Percentiles rank a stretch among this genome's conserved stretches.
Evolutionary conservation across 495 filamentous ascomycete genomes (phyloP).

Genomic region (Xylaria grammica): DNA sequence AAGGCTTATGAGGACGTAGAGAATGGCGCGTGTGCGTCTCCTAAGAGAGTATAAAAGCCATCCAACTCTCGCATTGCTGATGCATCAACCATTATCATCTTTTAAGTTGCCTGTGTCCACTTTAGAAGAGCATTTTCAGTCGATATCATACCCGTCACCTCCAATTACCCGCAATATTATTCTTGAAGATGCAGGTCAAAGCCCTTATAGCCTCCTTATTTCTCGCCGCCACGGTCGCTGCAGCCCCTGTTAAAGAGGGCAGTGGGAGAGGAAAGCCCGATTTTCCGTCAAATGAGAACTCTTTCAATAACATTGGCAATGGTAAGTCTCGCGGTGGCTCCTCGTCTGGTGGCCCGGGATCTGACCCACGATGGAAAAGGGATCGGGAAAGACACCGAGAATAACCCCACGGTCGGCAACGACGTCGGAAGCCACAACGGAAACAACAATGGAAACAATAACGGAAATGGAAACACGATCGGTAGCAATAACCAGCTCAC

Average conservation of each 20-base stretch:
- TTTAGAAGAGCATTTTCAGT: too few relatives aligned
- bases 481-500: background rate
- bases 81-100: too few relatives aligned
- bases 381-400: constrained; percentile 4
- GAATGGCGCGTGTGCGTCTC: too few relatives aligned
- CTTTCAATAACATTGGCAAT: background rate
- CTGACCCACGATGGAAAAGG: background rate
- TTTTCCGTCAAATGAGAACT: background rate
- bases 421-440: background rate
- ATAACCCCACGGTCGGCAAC: background rate
- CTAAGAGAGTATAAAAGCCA: too few relatives aligned
- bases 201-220: background rate
- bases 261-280: too few relatives aligned
- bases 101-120: too few relatives aligned
- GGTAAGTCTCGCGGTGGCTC: background rate
- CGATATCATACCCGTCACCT: too few relatives aligned
- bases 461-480: background rate
- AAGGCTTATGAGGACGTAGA: too few relatives aligned
- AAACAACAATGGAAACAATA: background rate
- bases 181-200: background rate
- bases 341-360: background rate
- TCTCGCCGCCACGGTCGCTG: background rate
- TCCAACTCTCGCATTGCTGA: too few relatives aligned
- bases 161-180: background rate
- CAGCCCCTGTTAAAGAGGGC: background rate